phyloP scores from a whole-genome alignment of 768 basidiomycete genomes.

The Stropharia rugosoannulata region DNA sequence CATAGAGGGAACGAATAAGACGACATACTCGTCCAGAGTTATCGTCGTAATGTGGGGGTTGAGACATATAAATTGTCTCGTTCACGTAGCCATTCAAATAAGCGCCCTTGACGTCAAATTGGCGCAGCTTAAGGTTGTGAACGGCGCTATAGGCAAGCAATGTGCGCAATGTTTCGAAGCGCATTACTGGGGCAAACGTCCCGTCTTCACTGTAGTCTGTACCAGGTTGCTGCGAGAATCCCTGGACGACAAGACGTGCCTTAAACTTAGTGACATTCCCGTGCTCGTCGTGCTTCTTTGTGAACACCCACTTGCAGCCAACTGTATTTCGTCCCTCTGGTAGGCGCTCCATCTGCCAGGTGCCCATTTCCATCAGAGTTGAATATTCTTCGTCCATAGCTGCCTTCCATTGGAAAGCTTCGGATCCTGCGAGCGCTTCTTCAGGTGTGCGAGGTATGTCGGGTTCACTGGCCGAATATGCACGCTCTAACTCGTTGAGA shows the following conservation, averaged over 20 bases:
- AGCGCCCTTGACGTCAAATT: slow-evolving; percentile 40
- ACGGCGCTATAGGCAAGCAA: slow-evolving; percentile 34
- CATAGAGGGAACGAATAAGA: slow-evolving; percentile 32
- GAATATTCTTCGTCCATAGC: slow-evolving; percentile 26
- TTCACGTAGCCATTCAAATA: slow-evolving; percentile 30
- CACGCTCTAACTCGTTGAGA: background rate
- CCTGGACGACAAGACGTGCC: slow-evolving; percentile 29
- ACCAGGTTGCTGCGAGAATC: slow-evolving; percentile 37
- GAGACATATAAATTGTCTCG: slow-evolving; percentile 38
- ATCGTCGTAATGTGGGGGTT: slow-evolving; percentile 32
- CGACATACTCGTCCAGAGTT: slow-evolving; percentile 20
- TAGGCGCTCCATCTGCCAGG: slow-evolving; percentile 25
- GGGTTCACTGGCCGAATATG: background rate
- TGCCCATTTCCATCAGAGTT: slow-evolving; percentile 24
- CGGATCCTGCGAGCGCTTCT: slow-evolving; percentile 6
- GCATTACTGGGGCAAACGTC: slow-evolving; percentile 29
- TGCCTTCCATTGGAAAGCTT: slow-evolving; percentile 18
- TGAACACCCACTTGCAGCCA: slow-evolving; percentile 31
- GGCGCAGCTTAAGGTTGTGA: slow-evolving; percentile 32
- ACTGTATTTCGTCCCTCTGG: slow-evolving; percentile 23
- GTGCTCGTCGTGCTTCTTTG: slow-evolving; percentile 30
- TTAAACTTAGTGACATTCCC: slow-evolving; percentile 32
- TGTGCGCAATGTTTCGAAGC: slow-evolving; percentile 24
- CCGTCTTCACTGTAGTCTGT: slow-evolving; percentile 29
- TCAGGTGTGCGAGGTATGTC: background rate